Conservation (phyloP, 495 filamentous ascomycete species). For the Trichodelitschia bisporula region DNA sequence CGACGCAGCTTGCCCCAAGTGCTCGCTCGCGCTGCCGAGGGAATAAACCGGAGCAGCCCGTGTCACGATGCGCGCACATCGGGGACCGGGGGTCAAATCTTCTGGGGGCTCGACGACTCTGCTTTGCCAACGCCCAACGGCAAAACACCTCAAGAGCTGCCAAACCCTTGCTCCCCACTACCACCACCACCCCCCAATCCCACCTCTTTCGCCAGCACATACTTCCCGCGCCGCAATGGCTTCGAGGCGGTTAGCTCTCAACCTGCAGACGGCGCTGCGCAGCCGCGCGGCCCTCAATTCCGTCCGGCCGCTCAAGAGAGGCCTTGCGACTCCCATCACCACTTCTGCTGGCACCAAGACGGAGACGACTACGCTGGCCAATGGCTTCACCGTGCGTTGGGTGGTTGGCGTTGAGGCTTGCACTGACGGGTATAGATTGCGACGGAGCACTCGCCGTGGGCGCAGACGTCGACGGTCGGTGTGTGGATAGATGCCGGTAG, state of each 20-base stretch:
- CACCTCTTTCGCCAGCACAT: conserved; percentile 3
- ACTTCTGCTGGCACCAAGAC: conserved; percentile 50
- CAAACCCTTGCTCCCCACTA: conserved; percentile 2
- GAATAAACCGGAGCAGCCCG: no score
- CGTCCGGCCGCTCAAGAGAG: conserved; percentile 47
- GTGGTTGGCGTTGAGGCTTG: not conserved
- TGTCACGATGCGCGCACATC: no score
- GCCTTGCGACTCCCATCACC: conserved; percentile 71
- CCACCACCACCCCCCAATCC: not conserved
- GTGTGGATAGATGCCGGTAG: conserved; percentile 99
- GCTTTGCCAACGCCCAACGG: no score
- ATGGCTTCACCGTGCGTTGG: conserved; percentile 63
- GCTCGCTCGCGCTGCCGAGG: not conserved
- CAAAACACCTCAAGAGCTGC: no score
- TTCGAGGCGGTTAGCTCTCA: conserved; percentile 77
- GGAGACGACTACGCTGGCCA: conserved; percentile 83
- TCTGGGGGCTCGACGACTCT: no score
- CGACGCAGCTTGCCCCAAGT: not conserved
- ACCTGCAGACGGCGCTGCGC: conserved; percentile 67
- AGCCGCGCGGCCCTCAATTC: conserved; percentile 51
- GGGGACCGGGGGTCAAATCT: no score
- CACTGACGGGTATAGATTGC: conserved; percentile 41
- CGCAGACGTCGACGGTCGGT: conserved; percentile 93
- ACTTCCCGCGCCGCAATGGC: conserved; percentile 52
- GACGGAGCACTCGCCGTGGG: conserved; percentile 93